Base-by-base conservation (phyloP, 1,284 basidiomycete species). In the Rhodotorula sp. region DNA sequence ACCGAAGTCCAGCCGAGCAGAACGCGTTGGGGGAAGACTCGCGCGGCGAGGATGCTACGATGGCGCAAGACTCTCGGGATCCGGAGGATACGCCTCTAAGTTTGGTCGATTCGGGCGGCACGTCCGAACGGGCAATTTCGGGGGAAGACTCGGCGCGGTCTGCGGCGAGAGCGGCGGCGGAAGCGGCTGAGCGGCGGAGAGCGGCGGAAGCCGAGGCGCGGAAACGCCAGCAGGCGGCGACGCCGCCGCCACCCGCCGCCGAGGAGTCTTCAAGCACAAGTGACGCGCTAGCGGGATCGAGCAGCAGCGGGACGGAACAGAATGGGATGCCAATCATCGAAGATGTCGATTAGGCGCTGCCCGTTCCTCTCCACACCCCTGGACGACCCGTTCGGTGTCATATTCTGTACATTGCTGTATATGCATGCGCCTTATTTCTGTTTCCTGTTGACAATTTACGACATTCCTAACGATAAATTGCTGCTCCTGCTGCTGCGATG, bases 141-240 rank as follows among this genome's bases (percentile, higher is more conserved):
- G 8, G 8, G 14, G 31, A 2, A 45, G 48, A 62, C 31, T 49
- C 19, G 14, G 61, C 60, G 23, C 19, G 26, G 54, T 49, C 59
- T 26, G 60, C 68, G 26, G 61, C 34, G 45, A 55, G 31, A 19
- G 60, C 47, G 18, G 70, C 70, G 55, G 58, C 66, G n/a, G 63
- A 65, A 38, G 70, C 70, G n/a, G 70, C 70, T 15, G 70, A 68
- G 28, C 14, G 64, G 57, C 38, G 61, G 26, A n/a, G 26, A 57
- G 62, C 58, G n/a, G 7, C 38, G 3, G 62, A 26, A 38, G 52
- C 47, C 19, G 58, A 34, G 45, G 45, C 6, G 18, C 49, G 49
- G 5, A 50, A 50, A 23, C 19, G 49, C 23, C 49, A 50, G 49
- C 49, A 18, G 8, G 49, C 18, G 49, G 18, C 49, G 2, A 23